phyloP scores from a whole-genome alignment of 2,329 filamentous ascomycete species.

The Pseudonectria buxi region DNA sequence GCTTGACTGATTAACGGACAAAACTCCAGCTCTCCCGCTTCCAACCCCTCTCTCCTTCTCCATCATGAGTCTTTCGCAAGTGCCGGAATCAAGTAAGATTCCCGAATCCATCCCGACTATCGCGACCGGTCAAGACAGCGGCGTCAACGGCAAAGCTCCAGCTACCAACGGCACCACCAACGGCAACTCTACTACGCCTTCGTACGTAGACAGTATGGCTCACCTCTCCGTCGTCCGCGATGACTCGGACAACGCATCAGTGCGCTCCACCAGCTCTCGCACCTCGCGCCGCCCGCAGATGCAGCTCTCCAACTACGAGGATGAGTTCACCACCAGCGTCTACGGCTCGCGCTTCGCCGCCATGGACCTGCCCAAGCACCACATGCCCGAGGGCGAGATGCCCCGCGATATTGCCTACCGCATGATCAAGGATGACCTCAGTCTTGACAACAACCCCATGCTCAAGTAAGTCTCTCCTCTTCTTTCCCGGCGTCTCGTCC shows the following conservation, averaged over 20 bases:
- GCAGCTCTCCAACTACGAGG: constrained; percentile 43
- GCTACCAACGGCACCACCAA: constrained; percentile 19
- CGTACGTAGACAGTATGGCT: constrained; percentile 37
- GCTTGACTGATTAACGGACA: no score
- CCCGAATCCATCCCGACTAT: constrained; percentile 20
- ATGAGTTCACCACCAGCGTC: constrained; percentile 67
- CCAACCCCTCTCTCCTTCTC: constrained; percentile 9
- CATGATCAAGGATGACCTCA: constrained; percentile 93
- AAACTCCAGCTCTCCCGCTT: background rate
- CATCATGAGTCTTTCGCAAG: constrained; percentile 19
- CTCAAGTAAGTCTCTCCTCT: constrained; percentile 52
- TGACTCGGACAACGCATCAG: constrained; percentile 23
- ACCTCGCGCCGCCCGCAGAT: constrained; percentile 28
- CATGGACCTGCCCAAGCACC: constrained; percentile 69
- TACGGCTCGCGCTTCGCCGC: constrained; percentile 83
- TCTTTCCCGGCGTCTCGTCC: background rate
- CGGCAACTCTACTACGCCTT: constrained; percentile 13
- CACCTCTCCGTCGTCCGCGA: constrained; percentile 40
- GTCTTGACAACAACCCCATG: constrained; percentile 85
- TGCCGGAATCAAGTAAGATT: constrained; percentile 14
- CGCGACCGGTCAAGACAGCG: constrained; percentile 29
- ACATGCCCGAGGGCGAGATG: constrained; percentile 90
- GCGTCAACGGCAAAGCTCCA: constrained; percentile 18
- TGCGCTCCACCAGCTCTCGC: constrained; percentile 19
- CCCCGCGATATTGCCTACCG: constrained; percentile 88